phyloP scores from a whole-genome alignment of 768 basidiomycete species.

The Boletus barrowsii region DNA sequence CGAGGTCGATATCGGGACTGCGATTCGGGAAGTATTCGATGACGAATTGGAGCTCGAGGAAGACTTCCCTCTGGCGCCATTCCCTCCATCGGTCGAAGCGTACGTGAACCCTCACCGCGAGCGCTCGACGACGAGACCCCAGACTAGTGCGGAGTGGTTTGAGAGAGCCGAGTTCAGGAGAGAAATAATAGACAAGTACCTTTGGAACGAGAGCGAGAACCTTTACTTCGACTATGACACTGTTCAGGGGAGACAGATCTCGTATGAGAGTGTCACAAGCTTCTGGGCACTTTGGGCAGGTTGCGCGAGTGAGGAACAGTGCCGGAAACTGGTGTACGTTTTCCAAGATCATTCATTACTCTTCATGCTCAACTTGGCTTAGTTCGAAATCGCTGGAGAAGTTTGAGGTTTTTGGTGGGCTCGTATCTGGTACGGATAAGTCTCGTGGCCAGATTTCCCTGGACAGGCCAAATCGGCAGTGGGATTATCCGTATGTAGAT shows the following conservation, averaged over 20 bases:
- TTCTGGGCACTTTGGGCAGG: slow-evolving; percentile 98
- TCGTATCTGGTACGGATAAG: slow-evolving; percentile 95
- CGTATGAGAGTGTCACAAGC: slow-evolving; percentile 96
- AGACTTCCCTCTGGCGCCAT: slow-evolving; percentile 86
- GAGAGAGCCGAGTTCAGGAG: slow-evolving; percentile 80
- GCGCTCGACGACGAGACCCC: slow-evolving; percentile 55
- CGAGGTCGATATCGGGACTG: slow-evolving; percentile 97
- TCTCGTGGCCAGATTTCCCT: slow-evolving; percentile 94
- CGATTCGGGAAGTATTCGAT: slow-evolving; percentile 92
- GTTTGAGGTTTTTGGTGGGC: slow-evolving; percentile 93
- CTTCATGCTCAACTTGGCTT: slow-evolving; percentile 18
- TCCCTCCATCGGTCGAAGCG: slow-evolving; percentile 76
- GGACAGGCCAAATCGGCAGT: slow-evolving; percentile 95
- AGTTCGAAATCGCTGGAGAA: slow-evolving; percentile 87
- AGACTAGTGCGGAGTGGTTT: slow-evolving; percentile 91
- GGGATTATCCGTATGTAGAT: slow-evolving; percentile 87
- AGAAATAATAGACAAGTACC: slow-evolving; percentile 84
- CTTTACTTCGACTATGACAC: slow-evolving; percentile 98
- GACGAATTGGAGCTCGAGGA: slow-evolving; percentile 91
- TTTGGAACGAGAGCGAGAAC: slow-evolving; percentile 95
- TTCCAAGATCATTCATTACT: not conserved
- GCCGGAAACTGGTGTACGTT: slow-evolving; percentile 87
- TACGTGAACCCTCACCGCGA: slow-evolving; percentile 64
- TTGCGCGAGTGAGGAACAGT: slow-evolving; percentile 94
- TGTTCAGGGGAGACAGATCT: slow-evolving; percentile 81